Evolutionary conservation across 345 rosid species (phyloP).

Genomic region (Arabis alpina): DNA sequence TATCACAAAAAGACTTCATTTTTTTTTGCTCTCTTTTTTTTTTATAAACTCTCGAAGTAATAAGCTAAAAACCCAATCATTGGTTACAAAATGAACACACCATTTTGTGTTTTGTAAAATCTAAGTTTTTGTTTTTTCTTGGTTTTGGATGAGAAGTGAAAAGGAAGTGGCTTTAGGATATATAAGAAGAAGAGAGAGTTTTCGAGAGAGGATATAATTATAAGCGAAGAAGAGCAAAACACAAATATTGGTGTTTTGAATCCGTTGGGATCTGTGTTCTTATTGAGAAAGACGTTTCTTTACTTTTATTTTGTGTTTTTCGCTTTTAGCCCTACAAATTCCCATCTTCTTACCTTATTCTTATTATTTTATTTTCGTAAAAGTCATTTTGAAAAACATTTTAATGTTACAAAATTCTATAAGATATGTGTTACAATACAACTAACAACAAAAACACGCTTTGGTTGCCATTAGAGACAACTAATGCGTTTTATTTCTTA

Average conservation of each 20-base stretch:
- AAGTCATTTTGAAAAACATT: slow-evolving; percentile 29
- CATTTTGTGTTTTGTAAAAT: slow-evolving; percentile 20
- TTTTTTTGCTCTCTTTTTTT: slow-evolving; percentile 28
- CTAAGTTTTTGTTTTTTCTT: slow-evolving; percentile 39
- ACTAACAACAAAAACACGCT: slow-evolving; percentile 23
- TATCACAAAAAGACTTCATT: slow-evolving; percentile 70
- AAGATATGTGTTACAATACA: background rate
- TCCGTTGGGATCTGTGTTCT: slow-evolving; percentile 92
- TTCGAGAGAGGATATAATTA: slow-evolving; percentile 36
- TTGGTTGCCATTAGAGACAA: background rate
- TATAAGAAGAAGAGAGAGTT: slow-evolving; percentile 29
- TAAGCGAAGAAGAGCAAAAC: slow-evolving; percentile 45
- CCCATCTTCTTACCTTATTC: slow-evolving; percentile 12
- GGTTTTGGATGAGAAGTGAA: slow-evolving; percentile 47
- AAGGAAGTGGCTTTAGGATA: slow-evolving; percentile 45
- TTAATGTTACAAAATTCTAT: slow-evolving; percentile 11
- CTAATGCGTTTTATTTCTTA: background rate
- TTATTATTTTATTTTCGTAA: slow-evolving; percentile 11
- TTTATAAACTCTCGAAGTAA: slow-evolving; percentile 8
- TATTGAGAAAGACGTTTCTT: slow-evolving; percentile 79
- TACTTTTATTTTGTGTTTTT: slow-evolving; percentile 36
- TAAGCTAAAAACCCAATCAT: slow-evolving; percentile 60
- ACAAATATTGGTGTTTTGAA: slow-evolving; percentile 65
- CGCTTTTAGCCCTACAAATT: slow-evolving; percentile 42
- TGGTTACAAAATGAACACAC: slow-evolving; percentile 45